phyloP scores from a whole-genome alignment of 2,329 filamentous ascomycete genomes.

The Fusarium subtropicale region DNA sequence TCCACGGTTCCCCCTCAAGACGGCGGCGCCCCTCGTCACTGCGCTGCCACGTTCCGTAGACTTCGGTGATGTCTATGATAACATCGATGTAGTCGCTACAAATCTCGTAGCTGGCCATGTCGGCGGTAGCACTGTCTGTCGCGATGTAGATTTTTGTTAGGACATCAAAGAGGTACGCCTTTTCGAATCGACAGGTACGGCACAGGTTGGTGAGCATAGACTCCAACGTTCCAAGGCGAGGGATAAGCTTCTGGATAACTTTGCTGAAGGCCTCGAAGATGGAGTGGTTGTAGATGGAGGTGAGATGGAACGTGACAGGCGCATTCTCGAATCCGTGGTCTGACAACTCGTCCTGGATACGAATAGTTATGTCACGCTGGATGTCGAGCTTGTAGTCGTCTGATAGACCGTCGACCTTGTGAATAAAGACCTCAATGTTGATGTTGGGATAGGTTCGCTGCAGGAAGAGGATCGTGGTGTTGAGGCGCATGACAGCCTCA shows the following conservation, averaged over 20 bases:
- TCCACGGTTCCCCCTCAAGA: conserved; percentile 71
- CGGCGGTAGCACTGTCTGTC: conserved; percentile 90
- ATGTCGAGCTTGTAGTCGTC: conserved; percentile 98
- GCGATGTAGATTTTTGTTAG: conserved; percentile 99
- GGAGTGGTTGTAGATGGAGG: conserved; percentile 97
- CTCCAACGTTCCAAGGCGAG: conserved; percentile 91
- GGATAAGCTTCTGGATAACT: conserved; percentile 97
- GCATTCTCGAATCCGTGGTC: conserved; percentile 95
- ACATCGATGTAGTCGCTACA: conserved; percentile 99
- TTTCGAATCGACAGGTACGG: conserved; percentile 94
- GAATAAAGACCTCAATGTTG: conserved; percentile 98
- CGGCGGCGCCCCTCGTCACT: conserved; percentile 65
- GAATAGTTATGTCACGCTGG: conserved; percentile 94
- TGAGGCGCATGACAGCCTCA: conserved; percentile 87
- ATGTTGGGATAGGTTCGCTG: conserved; percentile 91
- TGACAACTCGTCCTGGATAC: conserved; percentile 94
- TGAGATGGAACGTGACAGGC: conserved; percentile 93
- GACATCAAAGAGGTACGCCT: conserved; percentile 97
- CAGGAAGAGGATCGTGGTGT: conserved; percentile 88
- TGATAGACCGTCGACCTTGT: conserved; percentile 97
- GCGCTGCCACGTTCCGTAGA: conserved; percentile 83
- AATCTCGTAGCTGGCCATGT: conserved; percentile 97
- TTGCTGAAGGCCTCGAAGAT: conserved; percentile 99
- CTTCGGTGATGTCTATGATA: conserved; percentile 95
- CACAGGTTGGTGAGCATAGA: conserved; percentile 94